Base-by-base conservation (phyloP, 2,329 filamentous ascomycete species). In the Aspergillus arachidicola region DNA sequence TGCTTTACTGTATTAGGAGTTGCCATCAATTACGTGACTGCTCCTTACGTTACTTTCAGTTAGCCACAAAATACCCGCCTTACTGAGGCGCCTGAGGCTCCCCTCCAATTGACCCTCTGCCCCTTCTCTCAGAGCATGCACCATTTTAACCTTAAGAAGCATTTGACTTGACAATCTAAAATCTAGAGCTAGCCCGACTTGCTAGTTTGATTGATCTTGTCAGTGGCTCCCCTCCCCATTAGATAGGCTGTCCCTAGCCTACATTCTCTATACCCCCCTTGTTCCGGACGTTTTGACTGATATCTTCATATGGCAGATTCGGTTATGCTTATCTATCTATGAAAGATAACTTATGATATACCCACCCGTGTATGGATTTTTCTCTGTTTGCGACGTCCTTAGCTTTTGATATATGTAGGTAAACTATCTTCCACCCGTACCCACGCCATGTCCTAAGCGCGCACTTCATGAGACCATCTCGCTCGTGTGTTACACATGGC, bases 101-200 rank as follows among this genome's bases (percentile, higher is more conserved):
- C 48, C 26, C 48, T 51, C 48, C 48, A 54, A 34, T 54, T 26
- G 45, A 48, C 28, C 43, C 38, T 45, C 12, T n/a, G 30, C 19
- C 10, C 6, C 21, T 54, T 28, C 30, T 34, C 28, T 26, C 19
- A 10, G 32, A 54, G n/a, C 51, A 54, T 34, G 51, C 51, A 54
- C 30, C 30, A 19, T 21, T 54, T 21, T 54, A 21, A 54, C 10
- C 51, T 21, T 36, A 36, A 54, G 51, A 36, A 54, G 51, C 30
- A 23, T 36, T 54, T 54, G 51, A 38, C 51, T 36, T 54, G 51
- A 54, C 30, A 54, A 51, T 51, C 26, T 51, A 16, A 51, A 51
- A 51, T 19, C n/a, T 19, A 30, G 23, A 51, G 48, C 26, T 28
- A 30, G n/a, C 48, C 43, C 16, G 48, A 51, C 48, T 32, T 51